A percentile compares a stretch with the other conserved stretches of the same genome.
Evolutionary conservation across 768 basidiomycete genomes (phyloP).

Genomic region (Leccinum truebloodii): DNA sequence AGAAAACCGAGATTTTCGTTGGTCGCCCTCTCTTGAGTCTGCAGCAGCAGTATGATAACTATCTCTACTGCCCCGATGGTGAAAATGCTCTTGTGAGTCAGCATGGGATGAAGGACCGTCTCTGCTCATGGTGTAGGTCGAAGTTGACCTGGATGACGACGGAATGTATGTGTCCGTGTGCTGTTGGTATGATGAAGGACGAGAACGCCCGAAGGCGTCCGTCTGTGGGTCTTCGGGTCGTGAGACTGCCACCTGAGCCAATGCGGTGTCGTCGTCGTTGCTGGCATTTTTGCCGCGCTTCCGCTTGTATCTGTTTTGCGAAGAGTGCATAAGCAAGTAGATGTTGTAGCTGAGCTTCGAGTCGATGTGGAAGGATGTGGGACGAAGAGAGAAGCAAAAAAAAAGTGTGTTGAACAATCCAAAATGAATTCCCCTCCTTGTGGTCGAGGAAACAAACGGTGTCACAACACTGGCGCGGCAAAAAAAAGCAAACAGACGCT

Average conservation of each 20-base stretch:
- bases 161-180: slow-evolving; percentile 49
- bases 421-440: slow-evolving; percentile 28
- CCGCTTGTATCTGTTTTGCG: slow-evolving; percentile 46
- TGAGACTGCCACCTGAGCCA: slow-evolving; percentile 41
- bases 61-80: slow-evolving; percentile 49
- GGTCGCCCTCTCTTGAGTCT: slow-evolving; percentile 46
- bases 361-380: slow-evolving; percentile 23
- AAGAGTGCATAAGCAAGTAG: slow-evolving; percentile 37
- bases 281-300: slow-evolving; percentile 53
- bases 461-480: slow-evolving; percentile 17
- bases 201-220: slow-evolving; percentile 55
- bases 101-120: slow-evolving; percentile 52
- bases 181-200: slow-evolving; percentile 40
- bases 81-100: slow-evolving; percentile 45
- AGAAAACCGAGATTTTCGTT: slow-evolving; percentile 43
- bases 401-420: slow-evolving; percentile 30
- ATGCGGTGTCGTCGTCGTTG: slow-evolving; percentile 46
- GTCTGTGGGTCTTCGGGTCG: slow-evolving; percentile 53
- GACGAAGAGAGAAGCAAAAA: slow-evolving; percentile 24
- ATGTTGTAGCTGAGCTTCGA: slow-evolving; percentile 20
- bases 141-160: slow-evolving; percentile 44
- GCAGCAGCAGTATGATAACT: slow-evolving; percentile 40
- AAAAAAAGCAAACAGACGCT: slow-evolving; percentile 35
- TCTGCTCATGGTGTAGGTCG: slow-evolving; percentile 49
- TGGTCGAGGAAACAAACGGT: slow-evolving; percentile 24